Evolutionary conservation across 2,329 filamentous ascomycete genomes (phyloP).

Genomic region (Clonostachys rosea): DNA sequence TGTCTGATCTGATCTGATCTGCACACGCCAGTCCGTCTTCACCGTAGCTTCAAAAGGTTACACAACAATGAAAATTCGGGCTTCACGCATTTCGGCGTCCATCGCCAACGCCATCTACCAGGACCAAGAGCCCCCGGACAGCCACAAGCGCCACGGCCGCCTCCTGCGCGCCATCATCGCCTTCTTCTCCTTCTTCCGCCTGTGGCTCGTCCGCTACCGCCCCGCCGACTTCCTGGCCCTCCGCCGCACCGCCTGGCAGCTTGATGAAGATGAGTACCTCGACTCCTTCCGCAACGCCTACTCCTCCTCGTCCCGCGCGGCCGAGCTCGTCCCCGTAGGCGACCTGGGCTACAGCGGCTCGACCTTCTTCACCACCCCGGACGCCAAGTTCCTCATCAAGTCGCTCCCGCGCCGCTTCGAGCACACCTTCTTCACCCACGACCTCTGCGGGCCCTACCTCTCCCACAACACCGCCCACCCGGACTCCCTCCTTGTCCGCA

Average conservation of each 20-base stretch:
- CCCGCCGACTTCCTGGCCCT: slow-evolving; percentile 11
- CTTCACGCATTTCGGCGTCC: slow-evolving; percentile 43
- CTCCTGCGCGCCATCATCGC: slow-evolving; percentile 11
- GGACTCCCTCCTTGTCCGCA: slow-evolving; percentile 61
- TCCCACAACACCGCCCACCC: slow-evolving; percentile 58
- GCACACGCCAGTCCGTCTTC: too few species aligned
- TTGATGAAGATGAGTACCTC: slow-evolving; percentile 29
- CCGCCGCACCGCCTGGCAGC: slow-evolving; percentile 9
- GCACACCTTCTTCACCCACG: slow-evolving; percentile 63
- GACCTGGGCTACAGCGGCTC: slow-evolving; percentile 73
- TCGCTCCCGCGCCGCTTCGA: slow-evolving; percentile 67
- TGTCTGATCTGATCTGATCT: too few species aligned
- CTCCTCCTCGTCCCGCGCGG: slow-evolving; percentile 8
- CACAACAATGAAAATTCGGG: slow-evolving; percentile 6
- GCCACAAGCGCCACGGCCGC: neutral
- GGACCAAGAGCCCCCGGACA: neutral
- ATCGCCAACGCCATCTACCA: slow-evolving; percentile 41
- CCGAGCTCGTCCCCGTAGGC: slow-evolving; percentile 49
- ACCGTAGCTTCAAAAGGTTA: neutral
- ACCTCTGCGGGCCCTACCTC: slow-evolving; percentile 61
- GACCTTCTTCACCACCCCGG: slow-evolving; percentile 66
- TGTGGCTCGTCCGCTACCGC: slow-evolving; percentile 13
- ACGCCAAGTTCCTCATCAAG: slow-evolving; percentile 67
- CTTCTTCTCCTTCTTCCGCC: slow-evolving; percentile 18
- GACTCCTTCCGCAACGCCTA: slow-evolving; percentile 23